Percentiles rank a stretch among this genome's conserved stretches.
phyloP scores from a whole-genome alignment of 2,329 filamentous ascomycete species.

The Penicillium palitans region DNA sequence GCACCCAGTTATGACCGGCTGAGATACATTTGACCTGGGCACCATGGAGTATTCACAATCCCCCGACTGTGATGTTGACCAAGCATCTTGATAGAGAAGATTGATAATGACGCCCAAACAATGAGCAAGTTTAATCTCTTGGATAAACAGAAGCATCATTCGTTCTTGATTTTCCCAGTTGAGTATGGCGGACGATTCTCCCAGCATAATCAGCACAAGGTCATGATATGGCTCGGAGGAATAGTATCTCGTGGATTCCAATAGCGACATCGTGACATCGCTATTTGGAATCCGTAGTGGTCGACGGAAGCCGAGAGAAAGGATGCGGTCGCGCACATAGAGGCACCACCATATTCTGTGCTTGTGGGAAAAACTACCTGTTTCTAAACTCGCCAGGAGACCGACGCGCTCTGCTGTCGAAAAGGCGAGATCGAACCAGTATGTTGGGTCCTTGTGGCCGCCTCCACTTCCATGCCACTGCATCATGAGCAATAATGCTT shows the following conservation, averaged over 20 bases:
- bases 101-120: conserved; percentile 6
- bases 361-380: conserved; percentile 10
- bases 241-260: conserved; percentile 11
- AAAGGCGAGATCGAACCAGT: conserved; percentile 18
- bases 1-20: background rate
- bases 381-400: conserved; percentile 5
- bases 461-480: conserved; percentile 14
- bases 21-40: conserved; percentile 2
- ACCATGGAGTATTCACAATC: background rate
- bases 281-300: conserved; percentile 9
- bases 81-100: conserved; percentile 7
- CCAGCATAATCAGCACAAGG: conserved; percentile 2
- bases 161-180: conserved; percentile 12
- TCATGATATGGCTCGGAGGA: conserved; percentile 9
- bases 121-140: conserved; percentile 8
- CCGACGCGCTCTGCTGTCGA: conserved; percentile 16
- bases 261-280: conserved; percentile 8
- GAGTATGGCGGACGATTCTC: conserved; percentile 7
- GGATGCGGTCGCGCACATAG: conserved; percentile 15
- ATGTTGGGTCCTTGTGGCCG: conserved; percentile 12
- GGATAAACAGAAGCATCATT: conserved; percentile 11
- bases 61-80: conserved; percentile 1
- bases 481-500: conserved; percentile 16
- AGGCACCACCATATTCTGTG: conserved; percentile 17
- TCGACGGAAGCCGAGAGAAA: conserved; percentile 12